phyloP scores from a whole-genome alignment of 1,139 yeast species.

The Eremothecium coryli region DNA sequence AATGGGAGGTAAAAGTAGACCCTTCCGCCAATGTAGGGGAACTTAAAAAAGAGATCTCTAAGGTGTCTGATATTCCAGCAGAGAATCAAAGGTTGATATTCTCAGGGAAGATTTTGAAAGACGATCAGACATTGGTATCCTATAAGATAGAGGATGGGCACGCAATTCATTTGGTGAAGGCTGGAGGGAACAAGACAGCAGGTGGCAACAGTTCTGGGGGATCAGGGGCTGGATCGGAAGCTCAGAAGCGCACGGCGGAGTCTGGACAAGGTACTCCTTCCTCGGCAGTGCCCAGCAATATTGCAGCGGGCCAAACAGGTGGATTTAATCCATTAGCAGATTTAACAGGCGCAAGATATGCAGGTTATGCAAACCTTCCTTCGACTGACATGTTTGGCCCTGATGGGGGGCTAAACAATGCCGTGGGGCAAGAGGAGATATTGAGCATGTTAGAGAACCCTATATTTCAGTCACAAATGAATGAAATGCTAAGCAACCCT shows the following conservation, averaged over 20 bases:
- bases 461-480: slow-evolving; percentile 69
- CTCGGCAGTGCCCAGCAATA: slow-evolving; percentile 51
- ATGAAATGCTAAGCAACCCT: slow-evolving; percentile 66
- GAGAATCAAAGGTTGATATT: slow-evolving; percentile 80
- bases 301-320: slow-evolving; percentile 75
- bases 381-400: slow-evolving; percentile 88
- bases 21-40: slow-evolving; percentile 51
- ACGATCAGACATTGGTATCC: slow-evolving; percentile 58
- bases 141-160: slow-evolving; percentile 83
- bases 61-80: slow-evolving; percentile 54
- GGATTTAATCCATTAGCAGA: slow-evolving; percentile 86
- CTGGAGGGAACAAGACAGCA: slow-evolving; percentile 41
- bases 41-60: slow-evolving; percentile 57
- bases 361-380: slow-evolving; percentile 81
- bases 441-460: slow-evolving; percentile 73
- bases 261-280: slow-evolving; percentile 10
- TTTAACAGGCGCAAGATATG: slow-evolving; percentile 89
- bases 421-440: slow-evolving; percentile 70
- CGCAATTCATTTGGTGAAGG: slow-evolving; percentile 78
- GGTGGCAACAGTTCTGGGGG: slow-evolving; percentile 25
- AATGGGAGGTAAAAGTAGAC: slow-evolving; percentile 55
- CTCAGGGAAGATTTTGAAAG: slow-evolving; percentile 89
- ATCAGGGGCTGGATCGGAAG: slow-evolving; percentile 16
- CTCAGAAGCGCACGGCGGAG: no score
- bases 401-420: slow-evolving; percentile 74